Evolutionary conservation across 257 asterid genomes (phyloP).

Genomic region (Paraleonurus japonicus): DNA sequence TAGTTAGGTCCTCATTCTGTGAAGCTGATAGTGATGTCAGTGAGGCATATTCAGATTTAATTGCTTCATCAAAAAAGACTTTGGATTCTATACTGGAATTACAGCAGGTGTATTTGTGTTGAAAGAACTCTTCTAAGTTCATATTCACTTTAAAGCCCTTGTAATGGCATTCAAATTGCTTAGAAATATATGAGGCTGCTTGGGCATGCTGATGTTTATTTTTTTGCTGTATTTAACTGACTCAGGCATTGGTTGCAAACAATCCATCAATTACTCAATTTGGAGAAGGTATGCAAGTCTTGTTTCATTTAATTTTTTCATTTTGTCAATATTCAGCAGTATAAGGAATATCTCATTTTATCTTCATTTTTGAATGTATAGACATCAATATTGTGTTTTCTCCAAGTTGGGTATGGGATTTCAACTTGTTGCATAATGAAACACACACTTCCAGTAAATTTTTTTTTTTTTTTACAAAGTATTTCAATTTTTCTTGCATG

Average conservation of each 20-base stretch:
- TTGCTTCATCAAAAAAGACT: slow-evolving; percentile 70
- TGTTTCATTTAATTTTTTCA: background rate
- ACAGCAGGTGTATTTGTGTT: slow-evolving; percentile 67
- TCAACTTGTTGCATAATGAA: background rate
- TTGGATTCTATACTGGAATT: slow-evolving; percentile 69
- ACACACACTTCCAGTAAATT: background rate
- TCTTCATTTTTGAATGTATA: background rate
- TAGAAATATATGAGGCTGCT: slow-evolving; percentile 5
- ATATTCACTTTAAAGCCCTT: slow-evolving; percentile 24
- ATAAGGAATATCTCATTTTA: background rate
- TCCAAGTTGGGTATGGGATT: background rate
- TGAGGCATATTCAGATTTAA: slow-evolving; percentile 75
- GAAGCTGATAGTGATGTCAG: slow-evolving; percentile 40
- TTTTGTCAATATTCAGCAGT: background rate
- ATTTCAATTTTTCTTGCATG: background rate
- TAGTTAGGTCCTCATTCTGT: slow-evolving; percentile 64
- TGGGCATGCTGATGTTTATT: background rate
- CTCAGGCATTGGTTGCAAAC: slow-evolving; percentile 72
- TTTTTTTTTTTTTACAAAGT: too few relatives aligned
- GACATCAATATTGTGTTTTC: background rate
- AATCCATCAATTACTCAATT: slow-evolving; percentile 64
- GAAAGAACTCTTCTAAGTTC: background rate
- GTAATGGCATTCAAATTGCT: background rate
- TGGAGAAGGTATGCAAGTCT: slow-evolving; percentile 50
- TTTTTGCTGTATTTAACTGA: slow-evolving; percentile 5